Evolutionary conservation across 2,329 filamentous ascomycete genomes (phyloP), one percentile per base, ranked within the genome.

Genomic region (Reticulascus tulasneorum): DNA sequence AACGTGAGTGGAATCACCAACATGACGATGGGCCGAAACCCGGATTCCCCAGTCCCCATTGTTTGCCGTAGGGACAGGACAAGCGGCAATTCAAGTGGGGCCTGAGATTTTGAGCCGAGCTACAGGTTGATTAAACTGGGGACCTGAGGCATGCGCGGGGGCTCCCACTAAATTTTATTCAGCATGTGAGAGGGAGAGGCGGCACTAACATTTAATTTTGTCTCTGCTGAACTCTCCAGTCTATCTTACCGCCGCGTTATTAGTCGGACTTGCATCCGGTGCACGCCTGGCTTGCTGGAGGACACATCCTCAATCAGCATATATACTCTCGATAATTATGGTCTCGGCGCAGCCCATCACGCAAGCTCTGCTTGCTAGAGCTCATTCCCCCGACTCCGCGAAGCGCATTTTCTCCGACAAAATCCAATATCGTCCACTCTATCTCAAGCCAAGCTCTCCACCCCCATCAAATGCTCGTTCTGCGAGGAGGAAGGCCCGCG

Each of bases 341-440:
- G 47, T 46, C 23, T 30, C 52, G 15, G 47, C 46, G 4, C 62
- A 65, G 34, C 53, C 63, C 28, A 54, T 77, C 9, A 80, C 78
- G 0, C 72, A 79, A 46, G 64, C 71, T 7, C 79, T 96, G 33
- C 82, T 97, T 35, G 63, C 74, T 6, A 82, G 86, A 51, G 88
- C 87, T 9, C 88, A 95, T 63, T 83, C 86, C 3, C 82, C 87
- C 18, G 74, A 84, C 46, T 81, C 76, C 38, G 78, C 82, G 36
- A 66, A 69, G 22, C 74, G 79, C 35, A 86, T 95, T 60, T 91
- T 84, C 69, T 71, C 74, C 44, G 86, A 94, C 46, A 89, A 89
- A 61, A 79, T 95, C 57, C 79, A 87, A 51, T 82, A 87, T 55
- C 87, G 88, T 29, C 82, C 87, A 0, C 79, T 96, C 38, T 79